A percentile compares a stretch with the other conserved stretches of the same genome.
These are phyloP conservation scores for Pyrenopolyporus hunteri DNA, from an alignment of 495 filamentous ascomycete species.

Conservation along the genomic window DNA sequence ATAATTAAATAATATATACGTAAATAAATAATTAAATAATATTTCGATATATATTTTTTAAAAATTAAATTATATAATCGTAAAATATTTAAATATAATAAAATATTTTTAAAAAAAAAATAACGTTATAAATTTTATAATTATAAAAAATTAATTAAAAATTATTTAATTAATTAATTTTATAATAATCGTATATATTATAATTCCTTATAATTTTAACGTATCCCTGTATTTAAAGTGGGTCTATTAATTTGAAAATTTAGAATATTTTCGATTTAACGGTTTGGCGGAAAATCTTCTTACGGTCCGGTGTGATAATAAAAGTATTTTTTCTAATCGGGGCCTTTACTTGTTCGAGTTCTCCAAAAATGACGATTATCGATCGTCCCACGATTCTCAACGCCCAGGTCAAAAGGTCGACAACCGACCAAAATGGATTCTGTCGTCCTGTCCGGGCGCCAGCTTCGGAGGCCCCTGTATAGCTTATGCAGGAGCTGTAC, in stretches of 20 bases:
- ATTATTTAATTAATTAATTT: neutral
- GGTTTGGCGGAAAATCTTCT: no score
- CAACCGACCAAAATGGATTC: conserved; percentile 29
- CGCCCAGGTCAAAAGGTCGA: neutral
- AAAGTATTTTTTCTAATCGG: no score
- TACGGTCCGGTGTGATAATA: no score
- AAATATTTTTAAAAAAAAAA: neutral
- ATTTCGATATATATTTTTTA: no score
- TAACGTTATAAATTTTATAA: neutral
- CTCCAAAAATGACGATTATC: conserved; percentile 22
- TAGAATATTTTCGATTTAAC: neutral
- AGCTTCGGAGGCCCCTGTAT: conserved; percentile 18
- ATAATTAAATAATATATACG: no score
- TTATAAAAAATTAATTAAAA: neutral
- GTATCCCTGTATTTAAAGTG: no score
- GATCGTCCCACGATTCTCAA: conserved; percentile 4
- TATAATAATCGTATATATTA: neutral
- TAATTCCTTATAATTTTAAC: neutral
- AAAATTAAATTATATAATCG: no score
- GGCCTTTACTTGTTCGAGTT: no score
- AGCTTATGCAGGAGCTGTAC: conserved; percentile 55
- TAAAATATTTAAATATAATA: neutral
- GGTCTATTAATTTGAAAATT: neutral
- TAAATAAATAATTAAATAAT: no score
- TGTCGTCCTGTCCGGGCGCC: conserved; percentile 24